These are phyloP conservation scores for Fusarium secorum DNA, from an alignment of 2,329 filamentous ascomycete genomes.

Conservation along the genomic window DNA sequence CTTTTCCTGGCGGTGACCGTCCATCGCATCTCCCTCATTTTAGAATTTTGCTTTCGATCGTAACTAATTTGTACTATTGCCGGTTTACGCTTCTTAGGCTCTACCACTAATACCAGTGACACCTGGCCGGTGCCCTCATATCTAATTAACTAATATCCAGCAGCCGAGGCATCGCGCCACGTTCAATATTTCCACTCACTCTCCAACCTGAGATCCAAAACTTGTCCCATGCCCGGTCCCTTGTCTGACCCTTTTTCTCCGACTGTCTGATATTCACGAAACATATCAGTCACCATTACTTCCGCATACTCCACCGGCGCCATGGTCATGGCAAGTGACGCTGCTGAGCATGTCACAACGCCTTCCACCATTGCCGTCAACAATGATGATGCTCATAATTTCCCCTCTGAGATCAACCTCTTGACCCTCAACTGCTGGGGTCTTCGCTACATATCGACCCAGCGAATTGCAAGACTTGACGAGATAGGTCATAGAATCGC, in stretches of 20 bases:
- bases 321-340: conserved; percentile 36
- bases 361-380: conserved; percentile 26
- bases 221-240: not conserved
- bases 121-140: conserved; percentile 8
- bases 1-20: not conserved
- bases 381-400: conserved; percentile 41
- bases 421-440: conserved; percentile 98
- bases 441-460: conserved; percentile 82
- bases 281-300: conserved; percentile 13
- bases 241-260: not conserved
- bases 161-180: conserved; percentile 19
- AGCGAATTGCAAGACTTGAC: conserved; percentile 77
- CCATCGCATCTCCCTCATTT: not conserved
- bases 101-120: conserved; percentile 11
- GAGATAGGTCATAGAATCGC: conserved; percentile 88
- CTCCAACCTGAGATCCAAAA: not conserved
- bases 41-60: not conserved
- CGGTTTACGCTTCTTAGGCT: conserved; percentile 10
- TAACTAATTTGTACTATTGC: not conserved
- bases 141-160: conserved; percentile 36
- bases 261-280: not conserved
- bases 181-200: not conserved
- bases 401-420: conserved; percentile 72
- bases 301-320: conserved; percentile 23
- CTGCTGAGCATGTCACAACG: conserved; percentile 29